Base-by-base conservation (phyloP, 371 early-diverging fungal genomes). In the Mortierella sp. region DNA sequence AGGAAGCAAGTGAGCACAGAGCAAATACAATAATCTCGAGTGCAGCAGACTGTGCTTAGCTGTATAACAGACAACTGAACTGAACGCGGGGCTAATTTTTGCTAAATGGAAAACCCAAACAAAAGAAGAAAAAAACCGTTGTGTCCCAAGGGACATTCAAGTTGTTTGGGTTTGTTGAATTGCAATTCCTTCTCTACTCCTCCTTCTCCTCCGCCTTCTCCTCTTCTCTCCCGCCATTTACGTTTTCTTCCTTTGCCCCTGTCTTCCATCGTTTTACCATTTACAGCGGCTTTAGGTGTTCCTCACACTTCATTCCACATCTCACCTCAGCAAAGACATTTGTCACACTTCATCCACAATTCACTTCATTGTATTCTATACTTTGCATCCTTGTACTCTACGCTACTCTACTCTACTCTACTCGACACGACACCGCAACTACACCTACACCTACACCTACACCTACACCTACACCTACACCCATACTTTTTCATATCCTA, bases 231-330 rank as follows among this genome's bases (percentile, higher is more conserved):
- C 49, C 55, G 8, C 43, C 30, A 51, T 52, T 52, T 57, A 37
- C 57, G 26, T 28, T 64, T 60, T 63, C 55, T 62, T 66, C 37
- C 52, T 62, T 39, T 12, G 22, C 14, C 45, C 40, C 67, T 66
- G 16, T 45, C 47, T 6, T 45, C 18, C 47, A 11, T 45, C 60
- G 45, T 40, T 16, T 32, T 32, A 24, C 24, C 12, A 28, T 51
- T 68, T 16, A 6, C 26, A 2, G n/a, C 45, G 47, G 16, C 26
- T 20, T 16, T 40, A 16, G 4, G 8, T 22, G n/a, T 39, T 39
- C 18, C 3, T 39, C 62, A n/a, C 40, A 14, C 49, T 26, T 49
- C 51, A n/a, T 26, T 28, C 16, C 64, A 5, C 40, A 26, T 32
- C 62, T n/a, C 26, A 4, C 69, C 20, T 37, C 52, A 35, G 49